Conservation (phyloP, 2,329 filamentous ascomycete species). For the Fusarium begoniae region DNA sequence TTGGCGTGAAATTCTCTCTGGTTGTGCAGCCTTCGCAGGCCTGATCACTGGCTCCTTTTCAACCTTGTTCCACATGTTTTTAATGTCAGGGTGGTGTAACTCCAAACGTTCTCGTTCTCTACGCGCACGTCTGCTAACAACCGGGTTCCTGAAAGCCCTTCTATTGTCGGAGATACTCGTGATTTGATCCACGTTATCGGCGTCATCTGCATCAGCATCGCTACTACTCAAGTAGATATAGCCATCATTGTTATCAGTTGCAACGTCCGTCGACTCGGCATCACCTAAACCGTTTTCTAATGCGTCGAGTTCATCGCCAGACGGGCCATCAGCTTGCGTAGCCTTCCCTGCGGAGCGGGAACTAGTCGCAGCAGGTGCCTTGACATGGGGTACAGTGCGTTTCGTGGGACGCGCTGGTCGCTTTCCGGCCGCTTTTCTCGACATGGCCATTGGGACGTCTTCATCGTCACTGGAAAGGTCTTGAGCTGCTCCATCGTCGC, state of each 20-base stretch:
- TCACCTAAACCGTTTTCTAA: neutral
- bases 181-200: neutral
- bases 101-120: slow-evolving; percentile 75
- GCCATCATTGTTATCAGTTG: neutral
- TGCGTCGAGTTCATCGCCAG: slow-evolving; percentile 7
- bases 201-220: slow-evolving; percentile 32
- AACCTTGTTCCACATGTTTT: slow-evolving; percentile 85
- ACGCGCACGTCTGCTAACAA: slow-evolving; percentile 42
- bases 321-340: neutral
- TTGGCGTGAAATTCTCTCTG: slow-evolving; percentile 78
- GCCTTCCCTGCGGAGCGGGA: neutral
- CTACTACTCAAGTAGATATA: slow-evolving; percentile 19
- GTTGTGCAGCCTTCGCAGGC: slow-evolving; percentile 58
- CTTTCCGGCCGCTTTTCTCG: slow-evolving; percentile 12
- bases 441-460: slow-evolving; percentile 35
- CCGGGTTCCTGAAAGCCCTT: slow-evolving; percentile 47
- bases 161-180: slow-evolving; percentile 40
- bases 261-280: neutral
- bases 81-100: slow-evolving; percentile 78
- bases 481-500: slow-evolving; percentile 20
- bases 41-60: slow-evolving; percentile 73
- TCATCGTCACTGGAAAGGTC: slow-evolving; percentile 44
- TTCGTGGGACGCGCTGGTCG: neutral
- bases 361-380: neutral
- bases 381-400: neutral